Evolutionary conservation across 352 stramenopile genomes (phyloP), one percentile per base, ranked within the genome.

Genomic region (Pythium biforme): DNA sequence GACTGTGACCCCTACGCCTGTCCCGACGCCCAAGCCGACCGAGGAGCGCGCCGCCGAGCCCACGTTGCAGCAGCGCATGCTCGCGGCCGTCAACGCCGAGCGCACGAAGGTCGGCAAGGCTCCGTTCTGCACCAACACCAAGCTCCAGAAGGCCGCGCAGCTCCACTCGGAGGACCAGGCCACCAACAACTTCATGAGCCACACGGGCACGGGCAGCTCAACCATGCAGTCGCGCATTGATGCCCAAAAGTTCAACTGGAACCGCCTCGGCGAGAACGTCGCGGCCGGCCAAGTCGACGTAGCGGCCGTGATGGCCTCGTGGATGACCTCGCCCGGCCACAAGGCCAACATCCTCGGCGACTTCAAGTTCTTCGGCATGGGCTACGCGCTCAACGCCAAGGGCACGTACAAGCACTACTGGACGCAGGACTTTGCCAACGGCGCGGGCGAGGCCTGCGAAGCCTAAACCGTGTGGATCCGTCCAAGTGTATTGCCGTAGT

Each of bases 401-500:
- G 66, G 27, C 22, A 70, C 61, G 31, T 80, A 75, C 68, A 78
- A 79, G 51, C 49, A 74, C 53, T 86, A 83, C 70, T 89, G 79
- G 79, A 85, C 75, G 25, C 79, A 89, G 58, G 70, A 79, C 64
- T 89, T 89, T 49, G 76, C 67, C 49, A 65, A 53, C 1, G 61
- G 74, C 40, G 59, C 27, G 29, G 69, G 27, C 22, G 75, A 87
- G 40, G 33, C 65, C 19, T 67, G 65, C 34, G 72, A 68, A 46
- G 64, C 41, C 34, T 58, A 48, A 22, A 14, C 15, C 7, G 75
- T 25, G 10, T 34, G 5, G 31, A 5, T 34, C 10, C 5, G 31
- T 11, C 5, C 31, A 34, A 5, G 31, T 34, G n/a, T n/a, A n/a
- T n/a, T n/a, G n/a, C n/a, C n/a, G n/a, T n/a, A n/a, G n/a, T n/a